Conservation (phyloP, 1,284 basidiomycete genomes). For the Ceratobasidium theobromae region DNA sequence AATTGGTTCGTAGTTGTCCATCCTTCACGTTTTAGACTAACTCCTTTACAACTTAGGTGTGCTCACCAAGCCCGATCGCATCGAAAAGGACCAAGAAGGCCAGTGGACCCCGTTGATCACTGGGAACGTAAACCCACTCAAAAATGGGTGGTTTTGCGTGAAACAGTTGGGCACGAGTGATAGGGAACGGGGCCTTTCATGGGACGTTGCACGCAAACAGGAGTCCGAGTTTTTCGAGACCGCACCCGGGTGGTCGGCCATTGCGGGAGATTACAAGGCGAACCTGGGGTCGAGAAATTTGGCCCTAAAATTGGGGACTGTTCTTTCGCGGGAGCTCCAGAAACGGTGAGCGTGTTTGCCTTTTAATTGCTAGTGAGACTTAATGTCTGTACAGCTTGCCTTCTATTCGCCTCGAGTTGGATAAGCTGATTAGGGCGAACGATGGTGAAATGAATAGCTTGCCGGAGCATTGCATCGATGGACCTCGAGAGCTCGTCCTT, state of each 20-base stretch:
- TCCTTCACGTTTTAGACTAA: no score
- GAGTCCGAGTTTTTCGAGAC: conserved; percentile 53
- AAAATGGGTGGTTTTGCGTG: conserved; percentile 66
- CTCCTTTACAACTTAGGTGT: no score
- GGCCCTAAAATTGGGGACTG: conserved; percentile 53
- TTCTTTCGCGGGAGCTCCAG: conserved; percentile 55
- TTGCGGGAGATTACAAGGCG: conserved; percentile 43
- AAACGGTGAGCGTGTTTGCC: conserved; percentile 48
- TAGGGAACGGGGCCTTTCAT: conserved; percentile 47
- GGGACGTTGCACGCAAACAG: conserved; percentile 45
- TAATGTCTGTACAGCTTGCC: not conserved
- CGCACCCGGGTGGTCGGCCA: conserved; percentile 54
- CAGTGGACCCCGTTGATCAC: conserved; percentile 46
- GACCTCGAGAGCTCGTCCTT: not conserved
- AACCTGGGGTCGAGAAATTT: conserved; percentile 61
- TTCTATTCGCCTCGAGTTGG: not conserved
- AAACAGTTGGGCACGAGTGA: conserved; percentile 64
- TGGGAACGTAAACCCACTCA: conserved; percentile 56
- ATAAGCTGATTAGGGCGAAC: not conserved
- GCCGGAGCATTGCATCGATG: not conserved
- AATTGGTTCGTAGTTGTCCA: conserved; percentile 49
- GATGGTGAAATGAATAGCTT: not conserved
- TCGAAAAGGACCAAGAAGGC: conserved; percentile 47
- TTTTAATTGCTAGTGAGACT: not conserved
- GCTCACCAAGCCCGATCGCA: conserved; percentile 63